These are phyloP conservation scores for Aspergillus campestris DNA, from an alignment of 495 filamentous ascomycete species.

Conservation along the genomic window DNA sequence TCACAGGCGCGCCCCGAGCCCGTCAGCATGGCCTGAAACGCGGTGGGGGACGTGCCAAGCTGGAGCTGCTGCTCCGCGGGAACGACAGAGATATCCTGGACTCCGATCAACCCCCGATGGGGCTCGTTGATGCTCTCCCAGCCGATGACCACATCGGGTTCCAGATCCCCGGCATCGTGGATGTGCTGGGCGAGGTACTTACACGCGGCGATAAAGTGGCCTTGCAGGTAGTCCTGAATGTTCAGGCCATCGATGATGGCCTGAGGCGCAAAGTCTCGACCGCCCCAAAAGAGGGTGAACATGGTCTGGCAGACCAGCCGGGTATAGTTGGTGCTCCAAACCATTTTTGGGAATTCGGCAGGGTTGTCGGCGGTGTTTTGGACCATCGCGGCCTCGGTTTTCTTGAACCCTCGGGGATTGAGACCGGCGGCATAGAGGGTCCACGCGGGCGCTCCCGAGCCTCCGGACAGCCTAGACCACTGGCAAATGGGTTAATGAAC, in stretches of 20 bases:
- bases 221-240: conserved; percentile 92
- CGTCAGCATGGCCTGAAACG: conserved; percentile 87
- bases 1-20: conserved; percentile 87
- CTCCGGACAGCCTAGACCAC: conserved; percentile 93
- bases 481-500: conserved; percentile 14
- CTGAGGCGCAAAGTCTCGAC: conserved; percentile 89
- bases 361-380: conserved; percentile 92
- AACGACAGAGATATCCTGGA: conserved; percentile 71
- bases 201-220: conserved; percentile 73
- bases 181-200: conserved; percentile 75
- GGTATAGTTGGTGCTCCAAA: conserved; percentile 96
- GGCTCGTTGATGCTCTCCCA: conserved; percentile 97
- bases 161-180: conserved; percentile 82
- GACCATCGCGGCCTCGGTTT: conserved; percentile 86
- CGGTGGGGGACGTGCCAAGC: conserved; percentile 87
- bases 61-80: conserved; percentile 85
- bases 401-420: conserved; percentile 73
- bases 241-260: conserved; percentile 91
- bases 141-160: conserved; percentile 81
- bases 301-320: conserved; percentile 82
- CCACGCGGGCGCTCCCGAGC: conserved; percentile 96
- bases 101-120: conserved; percentile 80
- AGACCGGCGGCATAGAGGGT: conserved; percentile 90
- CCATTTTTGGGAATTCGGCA: conserved; percentile 90
- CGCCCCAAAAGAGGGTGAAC: conserved; percentile 90